A percentile compares a stretch with the other conserved stretches of the same genome.
Evolutionary conservation across 2,329 filamentous ascomycete genomes (phyloP).

Genomic region (Colletotrichum tofieldiae): DNA sequence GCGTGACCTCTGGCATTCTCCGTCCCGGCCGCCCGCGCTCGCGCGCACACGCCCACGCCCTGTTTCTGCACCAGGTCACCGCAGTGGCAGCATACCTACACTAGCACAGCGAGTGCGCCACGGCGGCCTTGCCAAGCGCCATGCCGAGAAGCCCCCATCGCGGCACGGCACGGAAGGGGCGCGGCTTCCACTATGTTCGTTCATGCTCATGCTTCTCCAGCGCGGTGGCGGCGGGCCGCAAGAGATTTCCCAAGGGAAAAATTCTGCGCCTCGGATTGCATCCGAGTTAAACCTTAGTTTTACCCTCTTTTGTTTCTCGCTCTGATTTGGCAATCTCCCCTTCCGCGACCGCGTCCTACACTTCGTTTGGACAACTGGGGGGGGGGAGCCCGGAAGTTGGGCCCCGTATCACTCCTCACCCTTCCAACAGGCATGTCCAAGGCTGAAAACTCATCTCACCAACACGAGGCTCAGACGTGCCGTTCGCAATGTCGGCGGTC

Average conservation of each 20-base stretch:
- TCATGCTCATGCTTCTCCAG: neutral
- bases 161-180: conserved; percentile 30
- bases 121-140: too few species aligned
- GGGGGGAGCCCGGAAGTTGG: too few species aligned
- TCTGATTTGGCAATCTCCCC: neutral
- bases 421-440: neutral
- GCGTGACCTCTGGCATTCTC: neutral
- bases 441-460: neutral
- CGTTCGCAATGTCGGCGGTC: conserved; percentile 8
- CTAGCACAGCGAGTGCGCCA: too few species aligned
- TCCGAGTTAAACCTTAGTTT: neutral
- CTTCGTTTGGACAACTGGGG: too few species aligned
- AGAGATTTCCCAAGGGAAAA: neutral
- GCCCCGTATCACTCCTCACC: neutral
- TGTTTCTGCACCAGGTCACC: too few species aligned
- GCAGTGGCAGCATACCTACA: too few species aligned
- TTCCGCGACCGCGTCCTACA: too few species aligned
- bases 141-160: neutral
- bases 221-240: too few species aligned
- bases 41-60: too few species aligned
- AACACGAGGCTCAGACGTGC: neutral
- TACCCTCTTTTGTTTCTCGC: neutral
- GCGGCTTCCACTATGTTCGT: neutral
- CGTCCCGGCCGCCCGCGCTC: neutral
- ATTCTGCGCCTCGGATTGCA: neutral